Conservation (phyloP, 176 grass and related monocot species). For the Stipa capillata region DNA sequence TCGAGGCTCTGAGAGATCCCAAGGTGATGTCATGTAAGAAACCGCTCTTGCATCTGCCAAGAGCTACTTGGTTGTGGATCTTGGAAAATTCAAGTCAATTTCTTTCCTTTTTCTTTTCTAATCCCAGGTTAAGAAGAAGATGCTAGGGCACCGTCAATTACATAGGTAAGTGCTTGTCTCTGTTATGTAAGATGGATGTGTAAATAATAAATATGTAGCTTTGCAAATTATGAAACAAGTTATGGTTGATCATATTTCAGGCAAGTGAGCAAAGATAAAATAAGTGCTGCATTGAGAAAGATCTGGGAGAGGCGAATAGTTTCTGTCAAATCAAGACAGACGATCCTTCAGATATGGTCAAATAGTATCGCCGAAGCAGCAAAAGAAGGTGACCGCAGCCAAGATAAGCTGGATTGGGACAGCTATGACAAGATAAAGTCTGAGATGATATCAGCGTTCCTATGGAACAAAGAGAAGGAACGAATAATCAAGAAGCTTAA, state of each 20-base stretch:
- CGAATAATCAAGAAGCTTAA: constrained; percentile 29
- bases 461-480: constrained; percentile 32
- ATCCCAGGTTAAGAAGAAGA: constrained; percentile 79
- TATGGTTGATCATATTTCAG: constrained; percentile 29
- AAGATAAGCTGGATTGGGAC: constrained; percentile 67
- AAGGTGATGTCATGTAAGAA: constrained; percentile 99
- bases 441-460: constrained; percentile 32
- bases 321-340: constrained; percentile 32
- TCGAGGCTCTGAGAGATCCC: constrained; percentile 69
- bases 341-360: constrained; percentile 42
- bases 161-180: constrained; percentile 51
- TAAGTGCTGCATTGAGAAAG: constrained; percentile 53
- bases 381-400: constrained; percentile 36
- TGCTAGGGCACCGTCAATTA: constrained; percentile 43
- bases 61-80: constrained; percentile 15
- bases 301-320: constrained; percentile 49
- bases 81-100: not conserved
- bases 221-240: not conserved
- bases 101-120: not conserved
- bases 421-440: constrained; percentile 59
- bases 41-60: not conserved
- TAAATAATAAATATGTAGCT: not conserved
- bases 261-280: constrained; percentile 52
- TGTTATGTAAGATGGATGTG: not conserved
- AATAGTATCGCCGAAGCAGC: constrained; percentile 58